Evolutionary conservation across 331 rosid genomes (phyloP).

Genomic region (Acacia concinna): DNA sequence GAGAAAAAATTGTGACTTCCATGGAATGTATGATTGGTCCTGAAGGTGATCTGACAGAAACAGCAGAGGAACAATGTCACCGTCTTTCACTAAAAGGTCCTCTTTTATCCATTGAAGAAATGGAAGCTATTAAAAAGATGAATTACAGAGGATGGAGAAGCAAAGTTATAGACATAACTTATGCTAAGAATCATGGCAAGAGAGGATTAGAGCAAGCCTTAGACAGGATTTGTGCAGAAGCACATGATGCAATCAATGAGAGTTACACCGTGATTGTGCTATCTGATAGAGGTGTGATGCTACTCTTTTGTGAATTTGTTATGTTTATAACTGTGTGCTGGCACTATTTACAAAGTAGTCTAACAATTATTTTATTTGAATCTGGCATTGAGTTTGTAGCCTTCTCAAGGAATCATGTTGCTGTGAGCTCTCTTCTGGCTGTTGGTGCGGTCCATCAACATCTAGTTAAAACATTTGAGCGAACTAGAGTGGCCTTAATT

Average conservation of each 20-base stretch:
- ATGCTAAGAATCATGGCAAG: slow-evolving; percentile 69
- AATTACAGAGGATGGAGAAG: slow-evolving; percentile 85
- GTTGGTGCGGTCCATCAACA: slow-evolving; percentile 96
- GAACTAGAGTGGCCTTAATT: slow-evolving; percentile 87
- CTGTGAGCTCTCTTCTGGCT: slow-evolving; percentile 93
- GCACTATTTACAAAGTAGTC: neutral
- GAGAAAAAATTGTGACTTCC: slow-evolving; percentile 97
- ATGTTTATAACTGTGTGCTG: slow-evolving; percentile 9
- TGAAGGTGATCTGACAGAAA: slow-evolving; percentile 93
- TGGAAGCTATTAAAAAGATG: slow-evolving; percentile 76
- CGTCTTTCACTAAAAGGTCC: slow-evolving; percentile 93
- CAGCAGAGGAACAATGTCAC: slow-evolving; percentile 82
- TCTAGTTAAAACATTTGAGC: slow-evolving; percentile 86
- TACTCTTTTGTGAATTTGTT: slow-evolving; percentile 4
- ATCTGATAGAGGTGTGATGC: slow-evolving; percentile 86
- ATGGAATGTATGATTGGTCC: slow-evolving; percentile 98
- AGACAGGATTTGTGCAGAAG: slow-evolving; percentile 82
- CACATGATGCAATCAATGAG: slow-evolving; percentile 71
- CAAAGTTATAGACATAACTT: slow-evolving; percentile 87
- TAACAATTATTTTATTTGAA: slow-evolving; percentile 27
- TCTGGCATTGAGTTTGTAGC: slow-evolving; percentile 47
- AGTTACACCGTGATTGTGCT: slow-evolving; percentile 82
- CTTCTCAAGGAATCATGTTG: slow-evolving; percentile 72
- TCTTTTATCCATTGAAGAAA: slow-evolving; percentile 71
- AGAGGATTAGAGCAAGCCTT: slow-evolving; percentile 82